Evolutionary conservation across 345 rosid species (phyloP), one percentile per base, ranked within the genome.

Genomic region (Populus alba): DNA sequence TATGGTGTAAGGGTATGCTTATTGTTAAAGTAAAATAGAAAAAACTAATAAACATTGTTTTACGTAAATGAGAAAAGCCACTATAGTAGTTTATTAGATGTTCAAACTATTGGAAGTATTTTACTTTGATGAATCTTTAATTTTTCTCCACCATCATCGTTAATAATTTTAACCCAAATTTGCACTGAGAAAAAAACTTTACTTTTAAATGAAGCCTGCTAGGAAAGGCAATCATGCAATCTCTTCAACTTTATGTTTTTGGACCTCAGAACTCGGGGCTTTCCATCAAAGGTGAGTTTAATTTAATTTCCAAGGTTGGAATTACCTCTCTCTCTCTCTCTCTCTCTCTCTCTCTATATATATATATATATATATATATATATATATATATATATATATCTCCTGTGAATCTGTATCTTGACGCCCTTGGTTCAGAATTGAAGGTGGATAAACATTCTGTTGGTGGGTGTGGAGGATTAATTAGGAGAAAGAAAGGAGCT

Each of bases 191-290:
- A 63, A 63, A 27, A 9, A 5, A 29, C 17, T 1, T 33, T 35
- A 0, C 12, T n/a, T 53, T 1, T 1, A 43, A 17, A 13, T 81
- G 80, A 63, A 89, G 90, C 29, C 78, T 86, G 75, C 51, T 81
- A 10, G 88, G 88, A 20, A 79, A 83, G 80, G 81, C 85, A 37
- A 68, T 49, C 7, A 85, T 89, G 92, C 85, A 89, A 77, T 89
- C 90, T 59, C 85, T 87, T 85, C 90, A 87, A 70, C 69, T 89
- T 4, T 86, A 79, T 39, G 83, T 87, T 67, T 89, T 86, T 51
- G 87, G 90, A 4, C 83, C 84, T 11, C 75, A 75, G 77, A 75
- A 80, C 70, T 86, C 88, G 6, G 78, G 72, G 16, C 2, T 37
- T 72, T 72, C 75, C 29, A 43, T 80, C 79, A 38, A 47, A 80